phyloP scores from a whole-genome alignment of 345 rosid genomes.

The Jatropha curcas region DNA sequence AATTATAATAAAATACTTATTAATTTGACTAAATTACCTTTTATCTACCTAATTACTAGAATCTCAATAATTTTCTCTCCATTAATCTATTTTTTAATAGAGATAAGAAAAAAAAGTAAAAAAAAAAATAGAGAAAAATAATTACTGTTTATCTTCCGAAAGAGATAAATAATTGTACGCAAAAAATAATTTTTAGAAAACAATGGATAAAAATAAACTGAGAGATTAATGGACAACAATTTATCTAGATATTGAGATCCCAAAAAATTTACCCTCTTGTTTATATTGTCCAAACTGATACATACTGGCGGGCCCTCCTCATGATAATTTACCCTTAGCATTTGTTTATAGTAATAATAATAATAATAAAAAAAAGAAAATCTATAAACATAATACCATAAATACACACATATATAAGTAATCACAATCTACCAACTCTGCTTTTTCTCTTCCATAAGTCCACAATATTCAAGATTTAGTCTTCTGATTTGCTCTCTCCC shows the following conservation, averaged over 20 bases:
- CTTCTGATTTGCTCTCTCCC: conserved; percentile 3
- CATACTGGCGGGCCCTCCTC: conserved; percentile 21
- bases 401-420: not conserved
- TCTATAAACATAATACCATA: not conserved
- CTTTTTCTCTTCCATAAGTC: not conserved
- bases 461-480: not conserved
- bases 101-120: too few species aligned
- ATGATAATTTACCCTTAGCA: not conserved
- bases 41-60: too few species aligned
- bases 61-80: too few species aligned
- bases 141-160: too few species aligned
- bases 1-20: too few species aligned
- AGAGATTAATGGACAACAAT: not conserved
- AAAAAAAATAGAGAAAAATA: too few species aligned
- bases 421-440: not conserved
- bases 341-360: not conserved
- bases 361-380: not conserved
- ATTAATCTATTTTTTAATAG: too few species aligned
- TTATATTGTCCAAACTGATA: conserved; percentile 18
- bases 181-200: too few species aligned
- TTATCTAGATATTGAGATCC: conserved; percentile 7
- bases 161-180: too few species aligned
- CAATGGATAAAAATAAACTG: too few species aligned
- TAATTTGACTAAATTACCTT: too few species aligned
- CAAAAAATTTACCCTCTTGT: conserved; percentile 11